Percentiles rank a stretch among this genome's conserved stretches.
These are phyloP conservation scores for Hirsutella minnesotensis DNA, from an alignment of 2,329 filamentous ascomycete species.

Conservation along the genomic window DNA sequence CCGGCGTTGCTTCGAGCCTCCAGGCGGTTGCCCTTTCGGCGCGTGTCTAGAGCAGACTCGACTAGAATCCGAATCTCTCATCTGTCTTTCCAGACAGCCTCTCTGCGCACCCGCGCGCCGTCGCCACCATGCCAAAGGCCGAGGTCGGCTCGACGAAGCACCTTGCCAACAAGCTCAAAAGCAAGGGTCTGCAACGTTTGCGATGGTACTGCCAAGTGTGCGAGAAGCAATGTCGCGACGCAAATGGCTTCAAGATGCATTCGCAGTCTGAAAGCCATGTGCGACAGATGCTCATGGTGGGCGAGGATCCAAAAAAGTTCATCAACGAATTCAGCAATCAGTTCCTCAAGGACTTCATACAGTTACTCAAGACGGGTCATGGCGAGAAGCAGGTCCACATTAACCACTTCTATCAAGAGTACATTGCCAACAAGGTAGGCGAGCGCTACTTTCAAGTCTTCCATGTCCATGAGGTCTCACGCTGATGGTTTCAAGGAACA, in stretches of 20 bases:
- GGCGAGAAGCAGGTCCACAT: constrained; percentile 82
- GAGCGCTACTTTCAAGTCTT: too few relatives aligned
- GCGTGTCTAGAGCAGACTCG: too few relatives aligned
- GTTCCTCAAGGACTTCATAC: constrained; percentile 70
- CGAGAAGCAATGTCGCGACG: constrained; percentile 54
- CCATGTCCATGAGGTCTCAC: too few relatives aligned
- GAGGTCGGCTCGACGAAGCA: constrained; percentile 88
- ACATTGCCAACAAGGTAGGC: constrained; percentile 61
- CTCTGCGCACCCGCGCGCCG: too few relatives aligned
- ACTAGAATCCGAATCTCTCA: too few relatives aligned
- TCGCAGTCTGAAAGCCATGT: constrained; percentile 76
- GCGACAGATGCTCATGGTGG: constrained; percentile 76
- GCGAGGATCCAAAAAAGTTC: constrained; percentile 73
- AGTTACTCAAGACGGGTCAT: constrained; percentile 68
- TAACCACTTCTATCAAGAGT: constrained; percentile 92
- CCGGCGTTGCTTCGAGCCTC: too few relatives aligned
- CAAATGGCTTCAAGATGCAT: constrained; percentile 89
- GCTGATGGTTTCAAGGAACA: constrained; percentile 39
- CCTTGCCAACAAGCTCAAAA: constrained; percentile 82
- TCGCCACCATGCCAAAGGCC: constrained; percentile 67
- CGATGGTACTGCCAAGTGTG: constrained; percentile 89
- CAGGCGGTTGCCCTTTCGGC: too few relatives aligned
- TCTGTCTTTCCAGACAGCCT: too few relatives aligned
- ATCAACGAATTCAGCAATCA: constrained; percentile 74
- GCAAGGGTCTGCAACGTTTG: constrained; percentile 64